Evolutionary conservation across 306 rosid species (phyloP), one percentile per base, ranked within the genome.

Genomic region (Lathyrus oleraceus): DNA sequence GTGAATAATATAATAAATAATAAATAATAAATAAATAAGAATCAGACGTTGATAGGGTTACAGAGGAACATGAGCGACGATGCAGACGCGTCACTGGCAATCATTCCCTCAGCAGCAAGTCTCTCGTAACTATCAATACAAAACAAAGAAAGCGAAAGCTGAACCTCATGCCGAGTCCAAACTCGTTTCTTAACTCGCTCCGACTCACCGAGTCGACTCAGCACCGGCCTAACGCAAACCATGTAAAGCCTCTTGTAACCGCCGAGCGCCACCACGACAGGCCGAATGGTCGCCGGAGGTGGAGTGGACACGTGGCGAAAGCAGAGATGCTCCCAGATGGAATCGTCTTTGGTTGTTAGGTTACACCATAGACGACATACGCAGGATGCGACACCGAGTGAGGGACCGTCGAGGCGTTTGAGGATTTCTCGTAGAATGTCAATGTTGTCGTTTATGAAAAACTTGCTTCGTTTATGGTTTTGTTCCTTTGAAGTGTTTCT

Each of bases 251-350:
- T 52, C 83, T 82, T 90, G 85, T 94, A 94, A 11, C 98, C 98
- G 0, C 97, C 98, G 10, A 94, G 95, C 2, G 98, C 98, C 21
- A 83, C 56, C 60, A 94, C 89, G 14, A 90, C 83, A 0, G 89
- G 58, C 0, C 90, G 69, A 0, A 94, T 72, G 0, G 93, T 81
- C 1, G 84, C 25, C 0, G 88, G 80, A 0, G 92, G 85, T 0
- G 95, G 91, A 5, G 80, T 27, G 0, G 84, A 81, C 54, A 81
- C 87, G 82, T 87, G 97, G 62, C 86, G 88, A 80, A 94, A 88
- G 79, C 98, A 94, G 70, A 94, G 84, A 70, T 90, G 87, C 19
- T 90, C 98, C 98, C 97, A 94, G 12, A 94, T 83, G 1, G 97
- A 84, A 83, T 94, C 98, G 76, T 93, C 96, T 80, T 78, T 84